Evolutionary conservation across 306 rosid genomes (phyloP).

Genomic region (Rosa multiflora): DNA sequence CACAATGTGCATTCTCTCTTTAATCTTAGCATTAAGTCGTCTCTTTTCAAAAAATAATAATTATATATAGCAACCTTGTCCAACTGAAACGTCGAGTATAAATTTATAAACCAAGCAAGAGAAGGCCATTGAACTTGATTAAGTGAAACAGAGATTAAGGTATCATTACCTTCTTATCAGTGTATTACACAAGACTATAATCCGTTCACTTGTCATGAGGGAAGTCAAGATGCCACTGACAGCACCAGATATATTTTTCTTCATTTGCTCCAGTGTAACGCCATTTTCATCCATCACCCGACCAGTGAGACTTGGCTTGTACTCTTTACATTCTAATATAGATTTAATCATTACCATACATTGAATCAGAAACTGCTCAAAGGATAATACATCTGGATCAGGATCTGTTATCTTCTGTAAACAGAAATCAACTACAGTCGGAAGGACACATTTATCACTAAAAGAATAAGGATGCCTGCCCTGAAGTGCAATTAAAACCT

Average conservation of each 20-base stretch:
- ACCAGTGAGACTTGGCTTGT: slow-evolving; percentile 82
- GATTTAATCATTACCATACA: slow-evolving; percentile 93
- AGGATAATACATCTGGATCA: slow-evolving; percentile 63
- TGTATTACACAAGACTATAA: slow-evolving; percentile 65
- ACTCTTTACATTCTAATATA: slow-evolving; percentile 91
- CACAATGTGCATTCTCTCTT: slow-evolving; percentile 2
- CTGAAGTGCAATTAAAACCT: slow-evolving; percentile 83
- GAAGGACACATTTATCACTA: slow-evolving; percentile 84
- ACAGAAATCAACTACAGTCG: slow-evolving; percentile 73
- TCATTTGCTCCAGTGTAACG: slow-evolving; percentile 71
- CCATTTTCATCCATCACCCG: slow-evolving; percentile 89
- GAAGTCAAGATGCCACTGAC: slow-evolving; percentile 79
- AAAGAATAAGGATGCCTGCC: slow-evolving; percentile 91
- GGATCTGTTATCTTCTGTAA: slow-evolving; percentile 86
- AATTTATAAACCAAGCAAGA: slow-evolving; percentile 22
- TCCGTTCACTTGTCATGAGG: slow-evolving; percentile 77
- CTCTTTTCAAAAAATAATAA: not conserved
- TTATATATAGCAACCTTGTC: not conserved
- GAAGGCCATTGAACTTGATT: slow-evolving; percentile 21
- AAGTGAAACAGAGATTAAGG: slow-evolving; percentile 11
- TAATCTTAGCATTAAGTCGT: not conserved
- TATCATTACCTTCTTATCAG: slow-evolving; percentile 76
- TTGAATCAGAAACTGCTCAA: slow-evolving; percentile 90
- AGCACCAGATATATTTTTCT: slow-evolving; percentile 74
- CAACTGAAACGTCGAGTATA: not conserved